Base-by-base conservation (phyloP, 2,329 filamentous ascomycete genomes). In the Metarhizium rileyi region DNA sequence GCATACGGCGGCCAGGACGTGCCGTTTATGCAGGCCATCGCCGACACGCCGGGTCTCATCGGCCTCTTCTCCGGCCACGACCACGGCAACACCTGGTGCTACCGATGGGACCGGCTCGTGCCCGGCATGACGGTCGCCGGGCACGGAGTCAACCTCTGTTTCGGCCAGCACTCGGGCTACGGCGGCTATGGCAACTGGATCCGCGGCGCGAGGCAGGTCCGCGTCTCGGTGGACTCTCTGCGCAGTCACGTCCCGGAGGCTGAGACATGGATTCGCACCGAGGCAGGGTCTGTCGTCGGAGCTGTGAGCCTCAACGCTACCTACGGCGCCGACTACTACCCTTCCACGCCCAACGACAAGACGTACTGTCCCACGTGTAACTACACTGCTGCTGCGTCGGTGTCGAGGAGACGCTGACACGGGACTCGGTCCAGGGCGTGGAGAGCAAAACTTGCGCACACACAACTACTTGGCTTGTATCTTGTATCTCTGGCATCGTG, bases 111-210 rank as follows among this genome's bases (percentile, higher is more conserved):
- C 14, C 61, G 66, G 2, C 55, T 61, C 2, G 63, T 68, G 0
- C 56, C 59, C 7, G 65, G 61, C 2, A 63, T 68, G 60, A 55
- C 57, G 0, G 56, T 69, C 5, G 49, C 56, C 0, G 75, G 72
- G 1, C 73, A 70, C 50, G 72, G 72, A 2, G 57, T 71, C n/a
- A 67, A 72, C 43, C 56, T 77, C 9, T 77, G 74, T 56, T 86
- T 83, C 57, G 80, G 81, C 5, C 78, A 84, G 55, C 83, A 84
- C 55, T 76, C 80, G 0, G 84, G 84, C 0, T 87, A 87, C 49
- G 84, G 83, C 0, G 84, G 84, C 0, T 87, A 87, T 56, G 80
- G 82, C 0, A 70, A 71, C 43, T 85, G 78, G 77, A 74, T 75
- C 9, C 75, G 83, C 0, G 84, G 83, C 1, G 72, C 74, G 4